Evolutionary conservation across 345 rosid genomes (phyloP).

Genomic region (Sonneratia caseolaris): DNA sequence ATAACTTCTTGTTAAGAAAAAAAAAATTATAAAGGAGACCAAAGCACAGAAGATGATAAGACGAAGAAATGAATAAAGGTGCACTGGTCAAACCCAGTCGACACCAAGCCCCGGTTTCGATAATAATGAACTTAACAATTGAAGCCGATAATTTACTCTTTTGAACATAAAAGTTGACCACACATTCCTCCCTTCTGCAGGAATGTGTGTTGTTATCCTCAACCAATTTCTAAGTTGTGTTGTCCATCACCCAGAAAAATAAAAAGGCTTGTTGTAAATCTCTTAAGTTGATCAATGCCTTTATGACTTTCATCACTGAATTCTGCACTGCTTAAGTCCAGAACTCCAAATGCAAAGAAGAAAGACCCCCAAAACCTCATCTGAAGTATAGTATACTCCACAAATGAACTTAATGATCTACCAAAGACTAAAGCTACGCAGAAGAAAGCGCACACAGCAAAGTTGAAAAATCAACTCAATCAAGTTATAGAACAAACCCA

Average conservation of each 20-base stretch:
- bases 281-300: neutral
- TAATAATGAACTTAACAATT: neutral
- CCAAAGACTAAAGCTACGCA: neutral
- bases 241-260: neutral
- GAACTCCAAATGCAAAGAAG: neutral
- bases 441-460: neutral
- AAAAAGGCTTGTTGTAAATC: neutral
- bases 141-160: neutral
- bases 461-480: neutral
- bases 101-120: too few species aligned
- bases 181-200: neutral
- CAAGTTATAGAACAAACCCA: neutral
- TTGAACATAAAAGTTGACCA: neutral
- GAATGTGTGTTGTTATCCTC: neutral
- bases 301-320: neutral
- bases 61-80: too few species aligned
- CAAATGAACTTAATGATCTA: neutral
- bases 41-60: too few species aligned
- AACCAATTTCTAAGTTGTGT: neutral
- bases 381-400: neutral
- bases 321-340: neutral
- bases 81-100: too few species aligned
- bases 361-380: neutral
- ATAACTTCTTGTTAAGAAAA: too few species aligned
- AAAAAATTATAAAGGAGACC: too few species aligned